Evolutionary conservation across 352 stramenopile species (phyloP).

Genomic region (Phytophthora cactorum): DNA sequence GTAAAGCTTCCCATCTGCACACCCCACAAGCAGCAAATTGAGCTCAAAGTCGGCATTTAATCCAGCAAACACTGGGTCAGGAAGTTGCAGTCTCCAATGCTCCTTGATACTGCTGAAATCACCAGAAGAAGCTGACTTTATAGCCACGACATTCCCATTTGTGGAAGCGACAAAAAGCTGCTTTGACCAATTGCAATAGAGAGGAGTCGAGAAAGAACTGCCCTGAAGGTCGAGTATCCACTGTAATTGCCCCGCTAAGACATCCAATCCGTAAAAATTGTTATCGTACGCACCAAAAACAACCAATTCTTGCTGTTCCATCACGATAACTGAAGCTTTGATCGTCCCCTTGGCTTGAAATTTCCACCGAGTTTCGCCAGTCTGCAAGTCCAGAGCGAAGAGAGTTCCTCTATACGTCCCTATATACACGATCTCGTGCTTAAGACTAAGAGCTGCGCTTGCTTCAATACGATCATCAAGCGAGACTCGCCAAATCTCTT

Average conservation of each 20-base stretch:
- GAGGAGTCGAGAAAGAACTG: slow-evolving; percentile 60
- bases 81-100: slow-evolving; percentile 39
- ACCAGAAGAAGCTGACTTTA: slow-evolving; percentile 10
- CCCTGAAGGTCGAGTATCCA: slow-evolving; percentile 44
- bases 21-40: slow-evolving; percentile 48
- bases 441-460: slow-evolving; percentile 43
- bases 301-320: slow-evolving; percentile 50
- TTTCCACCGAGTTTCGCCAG: slow-evolving; percentile 38
- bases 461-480: slow-evolving; percentile 72
- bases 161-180: slow-evolving; percentile 53
- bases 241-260: slow-evolving; percentile 15
- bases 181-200: slow-evolving; percentile 23
- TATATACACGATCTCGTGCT: slow-evolving; percentile 44
- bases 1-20: slow-evolving; percentile 57
- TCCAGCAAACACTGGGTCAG: slow-evolving; percentile 64
- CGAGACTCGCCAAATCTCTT: slow-evolving; percentile 41
- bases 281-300: slow-evolving; percentile 60
- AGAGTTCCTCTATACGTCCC: slow-evolving; percentile 61
- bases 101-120: slow-evolving; percentile 8
- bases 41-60: slow-evolving; percentile 29
- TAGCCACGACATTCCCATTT: slow-evolving; percentile 36
- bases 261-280: slow-evolving; percentile 48
- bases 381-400: slow-evolving; percentile 48
- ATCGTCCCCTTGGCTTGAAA: slow-evolving; percentile 49
- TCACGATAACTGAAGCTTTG: slow-evolving; percentile 55